Base-by-base conservation (phyloP, 352 stramenopile genomes). In the Blastocystis sp. region DNA sequence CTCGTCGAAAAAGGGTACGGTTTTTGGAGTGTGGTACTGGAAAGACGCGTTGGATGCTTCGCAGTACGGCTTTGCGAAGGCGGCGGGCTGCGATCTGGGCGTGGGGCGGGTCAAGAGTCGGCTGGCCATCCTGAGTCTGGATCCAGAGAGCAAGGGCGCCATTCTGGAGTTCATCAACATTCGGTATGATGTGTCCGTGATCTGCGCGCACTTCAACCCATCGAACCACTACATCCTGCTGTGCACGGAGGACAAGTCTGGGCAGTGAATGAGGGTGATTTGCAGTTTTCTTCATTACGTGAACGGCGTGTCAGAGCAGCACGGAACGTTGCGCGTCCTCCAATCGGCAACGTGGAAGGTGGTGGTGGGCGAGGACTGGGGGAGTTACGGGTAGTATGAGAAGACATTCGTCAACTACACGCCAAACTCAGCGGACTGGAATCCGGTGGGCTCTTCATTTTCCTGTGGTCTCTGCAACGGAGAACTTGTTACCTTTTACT, bases 121-220 rank as follows among this genome's bases (percentile, higher is more conserved):
- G 34, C 60, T 79, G 48, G 69, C 69, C 4, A n/a, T 79, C 14
- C 43, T 79, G 17, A 79, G 69, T 64, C 28, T 79, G 43, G 69
- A 79, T 64, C 69, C 69, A 6, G 69, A 79, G 60, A 79, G 42
- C n/a, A 79, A 79, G n/a, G 69, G 69, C 10, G n/a, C 43, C 2
- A 63, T 79, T 40, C 57, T 79, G 43, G 69, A 79, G 69, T 79
- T 79, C 40, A 79, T 79, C 60, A 79, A 79, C 57, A 79, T 79
- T 54, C 69, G 69, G n/a, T n/a, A 79, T 24, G 69, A 79, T 64
- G 43, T 79, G 57, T 62, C 69, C 3, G 48, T 79, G 17, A 54
- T 79, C 52, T 40, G 19, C 17, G 43, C 63, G 14, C 21, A 64
- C 17, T 79, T 79, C n/a, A 63, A 21, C 57, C 34, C 48, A 40